Base-by-base conservation (phyloP, 2,329 filamentous ascomycete species). In the Phaeomoniella chlamydospora region DNA sequence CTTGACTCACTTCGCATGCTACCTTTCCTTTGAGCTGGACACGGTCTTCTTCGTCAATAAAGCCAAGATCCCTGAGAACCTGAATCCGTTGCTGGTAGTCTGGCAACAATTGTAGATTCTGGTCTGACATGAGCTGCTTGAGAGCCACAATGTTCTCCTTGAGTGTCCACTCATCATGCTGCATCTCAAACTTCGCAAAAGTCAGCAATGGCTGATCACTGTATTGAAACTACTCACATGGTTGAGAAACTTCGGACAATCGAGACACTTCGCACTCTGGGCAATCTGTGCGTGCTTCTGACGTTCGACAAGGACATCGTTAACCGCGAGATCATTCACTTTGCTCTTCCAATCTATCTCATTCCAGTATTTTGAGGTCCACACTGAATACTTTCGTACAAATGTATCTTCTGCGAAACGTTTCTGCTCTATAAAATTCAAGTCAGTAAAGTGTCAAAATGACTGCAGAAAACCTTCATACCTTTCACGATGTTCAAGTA, bases 11-110 rank as follows among this genome's bases (percentile, higher is more conserved):
- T 59, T 98, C 90, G 61, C 90, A 98, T 3, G 90, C 90, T 15
- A 98, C 90, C 57, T 96, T 96, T 57, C 90, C 90, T 61, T 98
- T 98, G 43, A 98, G 72, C 60, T 92, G 83, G 29, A 98, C 92
- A 15, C 88, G 78, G 3, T 78, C 79, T 31, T 80, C 76, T 3
- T 81, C 77, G 49, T 98, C 90, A 46, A 98, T 81, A 55, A 98
- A 98, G 4, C 77, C 80, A 5, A 98, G 72, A 46, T 96, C 87
- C 53, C 84, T 87, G 32, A 98, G 70, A 0, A 98, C 90, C 43
- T 80, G 76, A 26, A 96, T 84, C 34, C 90, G 80, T 59, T 96
- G 90, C 52, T 96, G 83, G 53, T 98, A 98, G 58, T 98, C 90
- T 0, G 90, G 90, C 6, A 98, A 72, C 3, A 98, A 72, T 52